Evolutionary conservation across 2,329 filamentous ascomycete genomes (phyloP), one percentile per base, ranked within the genome.

Genomic region (Sporothrix pseudoabietina): DNA sequence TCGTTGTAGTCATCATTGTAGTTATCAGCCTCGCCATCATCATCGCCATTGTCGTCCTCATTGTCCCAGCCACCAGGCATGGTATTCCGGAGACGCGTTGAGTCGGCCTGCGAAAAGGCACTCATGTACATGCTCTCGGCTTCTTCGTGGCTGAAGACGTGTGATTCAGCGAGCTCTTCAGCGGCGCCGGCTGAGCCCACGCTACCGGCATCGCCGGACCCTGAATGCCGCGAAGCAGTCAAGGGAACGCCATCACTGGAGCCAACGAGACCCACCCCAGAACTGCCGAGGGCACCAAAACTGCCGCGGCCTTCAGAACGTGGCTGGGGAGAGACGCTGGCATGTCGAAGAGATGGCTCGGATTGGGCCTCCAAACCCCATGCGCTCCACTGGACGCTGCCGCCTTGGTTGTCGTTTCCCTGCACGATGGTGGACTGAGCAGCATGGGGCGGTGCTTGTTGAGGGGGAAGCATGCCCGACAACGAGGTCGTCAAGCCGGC

Each of bases 61-160:
- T 73, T 47, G 35, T 80, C 81, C 87, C 87, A 89, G 5, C 82
- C 82, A 6, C 87, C 87, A 1, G 87, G 87, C 84, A 89, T 88
- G 3, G 77, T 75, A 26, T 77, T 77, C 19, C 69, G 78, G 22
- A 79, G 52, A 55, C 78, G 78, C 10, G 81, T 79, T 1, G 79
- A 78, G 47, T 82, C 79, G 1, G 81, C 79, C 35, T 86, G 82
- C 1, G 89, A 91, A 70, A 91, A 87, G 1, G 89, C 89, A 75
- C 89, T 95, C 90, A 94, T 91, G 77, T 96, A 97, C 90, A 97
- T 92, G 80, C 93, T 96, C 78, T 93, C 90, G 0, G 92, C 92
- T 75, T 95, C 92, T 75, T 94, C 91, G 74, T 94, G 92, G 49
- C 88, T 93, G 78, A 92, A 95, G 0, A 94, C 78, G 55, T 88